Evolutionary conservation across 139 green algal species (phyloP).

Genomic region (Zygnema circumcarinatum): DNA sequence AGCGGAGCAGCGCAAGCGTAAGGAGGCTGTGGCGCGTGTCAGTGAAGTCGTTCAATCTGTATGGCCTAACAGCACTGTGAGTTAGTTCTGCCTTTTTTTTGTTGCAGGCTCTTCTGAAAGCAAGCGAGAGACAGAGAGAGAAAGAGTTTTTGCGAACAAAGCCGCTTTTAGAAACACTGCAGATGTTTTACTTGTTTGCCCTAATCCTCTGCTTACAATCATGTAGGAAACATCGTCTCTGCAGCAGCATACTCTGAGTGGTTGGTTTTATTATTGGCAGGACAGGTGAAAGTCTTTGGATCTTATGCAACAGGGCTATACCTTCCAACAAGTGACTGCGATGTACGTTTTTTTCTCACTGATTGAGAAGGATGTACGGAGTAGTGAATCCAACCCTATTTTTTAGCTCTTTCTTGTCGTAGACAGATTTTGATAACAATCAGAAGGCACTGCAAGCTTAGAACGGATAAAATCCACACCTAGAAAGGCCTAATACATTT

Average conservation of each 20-base stretch:
- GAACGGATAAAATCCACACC: neutral
- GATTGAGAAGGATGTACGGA: neutral
- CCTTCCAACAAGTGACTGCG: conserved; percentile 92
- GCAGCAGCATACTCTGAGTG: neutral
- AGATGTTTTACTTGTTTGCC: neutral
- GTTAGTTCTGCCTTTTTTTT: neutral
- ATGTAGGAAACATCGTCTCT: too few relatives aligned
- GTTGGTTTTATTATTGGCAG: neutral
- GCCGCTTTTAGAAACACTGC: neutral
- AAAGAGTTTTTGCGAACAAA: neutral
- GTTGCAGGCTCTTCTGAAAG: neutral
- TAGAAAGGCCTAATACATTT: too few relatives aligned
- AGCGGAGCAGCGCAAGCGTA: conserved; percentile 66
- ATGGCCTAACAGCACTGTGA: conserved; percentile 64
- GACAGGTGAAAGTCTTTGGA: conserved; percentile 67
- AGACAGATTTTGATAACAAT: neutral
- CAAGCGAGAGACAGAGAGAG: neutral
- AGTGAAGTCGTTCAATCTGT: conserved; percentile 71
- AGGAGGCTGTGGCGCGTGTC: conserved; percentile 68
- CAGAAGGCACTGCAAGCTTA: neutral
- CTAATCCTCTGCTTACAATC: neutral
- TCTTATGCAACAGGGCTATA: conserved; percentile 81
- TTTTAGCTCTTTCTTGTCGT: neutral
- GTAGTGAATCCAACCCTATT: neutral
- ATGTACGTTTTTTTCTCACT: conserved; percentile 70